Evolutionary conservation across 78 protist species (phyloP), one percentile per base, ranked within the genome.

Genomic region (Anaeramoeba flamelloides): DNA sequence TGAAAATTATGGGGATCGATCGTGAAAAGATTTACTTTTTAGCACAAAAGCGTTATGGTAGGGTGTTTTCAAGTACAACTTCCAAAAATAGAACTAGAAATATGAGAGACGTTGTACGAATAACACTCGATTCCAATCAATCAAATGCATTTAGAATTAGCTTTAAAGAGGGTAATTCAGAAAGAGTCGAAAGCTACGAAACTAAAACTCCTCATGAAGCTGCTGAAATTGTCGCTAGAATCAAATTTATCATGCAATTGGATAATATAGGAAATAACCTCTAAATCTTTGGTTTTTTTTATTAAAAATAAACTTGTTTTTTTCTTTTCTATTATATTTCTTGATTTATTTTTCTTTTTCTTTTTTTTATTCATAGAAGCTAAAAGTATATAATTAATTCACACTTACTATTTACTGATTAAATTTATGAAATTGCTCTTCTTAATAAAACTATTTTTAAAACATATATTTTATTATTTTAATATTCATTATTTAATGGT

Each of bases 201-300:
- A 17, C 69, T 26, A 53, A 17, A 53, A 53, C 8, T 53, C 69
- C 69, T 53, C 69, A 53, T 53, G 69, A 53, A 26, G 69, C 69
- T 53, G 69, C 69, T 53, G 69, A 53, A 53, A 53, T 53, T 53
- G 69, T 53, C 17, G 69, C 69, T 53, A 53, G 17, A 53, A 53
- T 53, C 17, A 53, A 53, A 53, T 53, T 26, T 53, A 53, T 53
- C 17, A 53, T 53, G 69, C 8, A 53, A 53, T 17, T 53, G 8
- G 69, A 53, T 53, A 17, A 17, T 26, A 53, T 53, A 26, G 69
- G 69, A 53, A 53, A 26, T 53, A 17, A 53, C 8, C 69, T 26
- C 8, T 26, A 53, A 53, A 26, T 8, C 8, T 53, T 17, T 53
- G 8, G 8, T 53, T 53, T 53, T 26, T 53, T 53, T 53, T 17